These are phyloP conservation scores for Peronosclerospora sorghi DNA, from an alignment of 352 stramenopile species.

Conservation along the genomic window DNA sequence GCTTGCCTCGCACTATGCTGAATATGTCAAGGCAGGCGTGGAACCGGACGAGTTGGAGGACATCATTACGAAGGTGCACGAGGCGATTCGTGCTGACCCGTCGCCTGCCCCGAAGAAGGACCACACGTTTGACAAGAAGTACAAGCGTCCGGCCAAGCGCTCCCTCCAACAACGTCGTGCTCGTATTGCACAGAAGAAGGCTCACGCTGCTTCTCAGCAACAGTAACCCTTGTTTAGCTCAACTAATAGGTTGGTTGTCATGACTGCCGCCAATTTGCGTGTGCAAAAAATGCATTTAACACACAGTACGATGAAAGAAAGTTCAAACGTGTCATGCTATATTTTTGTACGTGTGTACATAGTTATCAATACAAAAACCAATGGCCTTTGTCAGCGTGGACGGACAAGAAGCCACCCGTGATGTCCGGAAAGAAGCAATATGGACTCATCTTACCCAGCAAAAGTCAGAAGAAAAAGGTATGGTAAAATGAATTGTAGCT, in stretches of 20 bases:
- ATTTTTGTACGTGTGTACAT: too few species aligned
- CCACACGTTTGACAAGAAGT: constrained; percentile 88
- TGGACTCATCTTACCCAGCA: constrained; percentile 30
- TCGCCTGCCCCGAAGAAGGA: constrained; percentile 87
- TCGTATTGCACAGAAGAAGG: constrained; percentile 95
- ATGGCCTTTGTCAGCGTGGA: constrained; percentile 24
- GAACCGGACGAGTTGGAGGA: constrained; percentile 88
- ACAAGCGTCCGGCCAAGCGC: constrained; percentile 90
- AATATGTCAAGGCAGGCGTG: constrained; percentile 91
- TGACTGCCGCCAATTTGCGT: too few species aligned
- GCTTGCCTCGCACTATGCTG: constrained; percentile 94
- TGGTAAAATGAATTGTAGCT: neutral
- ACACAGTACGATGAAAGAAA: neutral
- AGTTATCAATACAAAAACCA: too few species aligned
- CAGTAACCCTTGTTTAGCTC: constrained; percentile 20
- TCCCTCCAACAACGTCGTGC: constrained; percentile 92
- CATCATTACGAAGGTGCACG: constrained; percentile 91
- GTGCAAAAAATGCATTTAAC: too few species aligned
- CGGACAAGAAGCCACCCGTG: constrained; percentile 22
- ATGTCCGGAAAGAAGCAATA: constrained; percentile 24
- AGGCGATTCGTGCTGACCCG: constrained; percentile 96
- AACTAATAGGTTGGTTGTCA: too few species aligned
- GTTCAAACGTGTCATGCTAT: neutral
- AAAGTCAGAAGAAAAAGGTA: constrained; percentile 29
- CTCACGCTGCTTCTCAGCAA: constrained; percentile 58